Evolutionary conservation across 116 monocot species (phyloP).

Genomic region (Iris pallida): DNA sequence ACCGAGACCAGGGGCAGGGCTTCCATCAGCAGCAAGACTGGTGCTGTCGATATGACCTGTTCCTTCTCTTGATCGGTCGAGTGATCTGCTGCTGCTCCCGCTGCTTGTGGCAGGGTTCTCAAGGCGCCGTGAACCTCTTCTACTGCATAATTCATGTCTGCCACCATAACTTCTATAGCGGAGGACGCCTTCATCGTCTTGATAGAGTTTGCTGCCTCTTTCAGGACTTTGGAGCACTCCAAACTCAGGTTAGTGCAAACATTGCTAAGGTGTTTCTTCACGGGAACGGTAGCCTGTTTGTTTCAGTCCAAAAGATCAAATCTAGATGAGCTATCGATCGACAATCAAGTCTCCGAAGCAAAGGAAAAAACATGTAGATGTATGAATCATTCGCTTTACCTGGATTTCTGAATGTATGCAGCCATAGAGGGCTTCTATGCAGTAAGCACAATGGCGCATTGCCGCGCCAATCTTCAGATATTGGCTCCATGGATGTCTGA

Average conservation of each 20-base stretch:
- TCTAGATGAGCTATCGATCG: background rate
- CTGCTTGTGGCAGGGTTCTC: background rate
- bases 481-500: slow-evolving; percentile 20
- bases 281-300: slow-evolving; percentile 2
- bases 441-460: slow-evolving; percentile 31
- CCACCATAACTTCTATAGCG: slow-evolving; percentile 5
- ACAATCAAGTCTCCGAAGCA: no score
- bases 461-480: slow-evolving; percentile 22
- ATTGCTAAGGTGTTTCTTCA: slow-evolving; percentile 23
- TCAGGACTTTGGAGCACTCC: slow-evolving; percentile 16
- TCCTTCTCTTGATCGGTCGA: background rate
- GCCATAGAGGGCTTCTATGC: slow-evolving; percentile 28
- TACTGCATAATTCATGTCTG: slow-evolving; percentile 10
- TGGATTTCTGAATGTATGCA: slow-evolving; percentile 37
- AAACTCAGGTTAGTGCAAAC: slow-evolving; percentile 16
- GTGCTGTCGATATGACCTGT: background rate
- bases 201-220: slow-evolving; percentile 18
- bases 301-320: background rate
- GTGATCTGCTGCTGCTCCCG: background rate
- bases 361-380: no score
- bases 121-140: slow-evolving; percentile 18
- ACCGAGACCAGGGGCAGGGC: slow-evolving; percentile 19
- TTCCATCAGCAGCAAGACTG: slow-evolving; percentile 11
- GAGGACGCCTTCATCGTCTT: slow-evolving; percentile 14
- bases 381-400: background rate